Base-by-base conservation (phyloP, 345 rosid genomes). In the Cardamine resedifolia region DNA sequence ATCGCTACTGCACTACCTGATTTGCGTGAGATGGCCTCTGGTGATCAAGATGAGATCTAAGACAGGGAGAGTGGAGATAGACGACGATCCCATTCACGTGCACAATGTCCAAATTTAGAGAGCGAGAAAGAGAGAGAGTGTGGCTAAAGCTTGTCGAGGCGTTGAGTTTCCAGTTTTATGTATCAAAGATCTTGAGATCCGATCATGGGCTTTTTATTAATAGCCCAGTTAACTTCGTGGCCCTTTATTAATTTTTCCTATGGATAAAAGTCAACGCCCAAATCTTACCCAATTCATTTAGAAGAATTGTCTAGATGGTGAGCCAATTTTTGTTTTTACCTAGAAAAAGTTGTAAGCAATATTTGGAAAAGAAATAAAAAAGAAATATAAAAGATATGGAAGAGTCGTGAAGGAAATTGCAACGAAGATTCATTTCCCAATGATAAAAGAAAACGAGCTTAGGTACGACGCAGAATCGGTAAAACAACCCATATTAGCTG, bases 1-100 rank as follows among this genome's bases (percentile, higher is more conserved):
- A 88, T 88, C 51, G 59, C n/a, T 56, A 16, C n/a, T n/a, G n/a
- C 11, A 56, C 61, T 24, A 12, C 34, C 58, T 52, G 58, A 52
- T 53, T 33, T 56, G 11, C 5, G n/a, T n/a, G 58, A 27, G 58
- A 56, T 56, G 23, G 60, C 14, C 39, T 55, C 38, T n/a, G 59
- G 26, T 4, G 62, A 34, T 58, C 45, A 34, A 34, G 26, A 50
- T 16, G 48, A n/a, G 19, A 43, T 43, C 19, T 43, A 6, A 43
- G 10, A 43, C 48, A 43, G 10, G 48, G 48, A n/a, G 19, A n/a
- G 1, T 43, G 20, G 48, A n/a, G 48, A 6, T 6, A n/a, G 48
- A 43, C n/a, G 48, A 43, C n/a, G 48, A 43, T 43, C 48, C 48
- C 48, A 43, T n/a, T 43, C 20, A 43, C 48, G 48, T 3, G 10